Conservation (phyloP, 345 rosid genomes). For the Isatis tinctoria region DNA sequence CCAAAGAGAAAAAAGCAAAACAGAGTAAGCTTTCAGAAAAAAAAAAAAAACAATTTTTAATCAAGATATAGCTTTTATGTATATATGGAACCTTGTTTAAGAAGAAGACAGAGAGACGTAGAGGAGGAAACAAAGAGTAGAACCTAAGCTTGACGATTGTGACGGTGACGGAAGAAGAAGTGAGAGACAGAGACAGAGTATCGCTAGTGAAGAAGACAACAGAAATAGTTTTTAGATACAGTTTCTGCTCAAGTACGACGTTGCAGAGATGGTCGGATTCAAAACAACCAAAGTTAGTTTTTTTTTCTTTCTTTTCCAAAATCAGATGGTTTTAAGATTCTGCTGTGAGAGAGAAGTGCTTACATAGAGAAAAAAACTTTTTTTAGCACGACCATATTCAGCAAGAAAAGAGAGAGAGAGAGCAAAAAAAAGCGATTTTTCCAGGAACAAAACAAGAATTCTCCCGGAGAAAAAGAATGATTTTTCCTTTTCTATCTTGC, state of each 20-base stretch:
- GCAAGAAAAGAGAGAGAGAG: background rate
- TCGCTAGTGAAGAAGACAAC: constrained; percentile 10
- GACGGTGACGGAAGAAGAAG: constrained; percentile 9
- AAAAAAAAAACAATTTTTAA: background rate
- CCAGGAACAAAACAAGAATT: background rate
- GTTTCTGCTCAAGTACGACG: constrained; percentile 30
- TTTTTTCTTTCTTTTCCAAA: background rate
- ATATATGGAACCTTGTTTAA: constrained; percentile 4
- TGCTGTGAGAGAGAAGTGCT: background rate
- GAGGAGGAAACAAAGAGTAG: constrained; percentile 16
- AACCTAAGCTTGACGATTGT: constrained; percentile 6
- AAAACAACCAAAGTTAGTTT: background rate
- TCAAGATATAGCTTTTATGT: background rate
- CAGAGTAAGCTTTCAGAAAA: background rate
- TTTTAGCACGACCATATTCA: constrained; percentile 10
- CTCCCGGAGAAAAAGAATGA: background rate
- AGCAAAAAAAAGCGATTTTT: background rate
- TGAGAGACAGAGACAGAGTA: background rate
- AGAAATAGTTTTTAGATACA: background rate
- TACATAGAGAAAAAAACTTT: constrained; percentile 2
- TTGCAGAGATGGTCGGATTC: constrained; percentile 32
- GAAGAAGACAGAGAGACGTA: constrained; percentile 9
- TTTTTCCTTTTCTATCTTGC: background rate
- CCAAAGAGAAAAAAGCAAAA: background rate
- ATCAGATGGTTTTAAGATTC: constrained; percentile 21